phyloP scores from a whole-genome alignment of 306 rosid species.

The Arachis hypogaea region DNA sequence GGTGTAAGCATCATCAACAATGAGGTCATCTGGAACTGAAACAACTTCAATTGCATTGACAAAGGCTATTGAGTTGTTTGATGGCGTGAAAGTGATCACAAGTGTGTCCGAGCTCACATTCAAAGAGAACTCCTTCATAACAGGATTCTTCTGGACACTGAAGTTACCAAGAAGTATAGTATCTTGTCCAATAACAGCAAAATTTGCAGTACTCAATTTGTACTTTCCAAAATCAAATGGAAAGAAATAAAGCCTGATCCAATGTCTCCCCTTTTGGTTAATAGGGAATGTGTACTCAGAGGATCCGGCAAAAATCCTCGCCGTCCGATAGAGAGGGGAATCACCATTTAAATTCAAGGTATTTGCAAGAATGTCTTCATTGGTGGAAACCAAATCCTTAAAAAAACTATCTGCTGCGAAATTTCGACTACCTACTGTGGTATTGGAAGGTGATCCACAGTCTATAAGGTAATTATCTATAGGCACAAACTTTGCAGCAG shows the following conservation, averaged over 20 bases:
- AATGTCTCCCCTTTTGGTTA: constrained; percentile 62
- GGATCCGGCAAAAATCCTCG: constrained; percentile 65
- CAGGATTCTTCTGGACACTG: constrained; percentile 44
- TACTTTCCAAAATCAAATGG: constrained; percentile 55
- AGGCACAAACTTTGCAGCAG: constrained; percentile 60
- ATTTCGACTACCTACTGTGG: constrained; percentile 61
- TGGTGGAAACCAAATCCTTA: constrained; percentile 63
- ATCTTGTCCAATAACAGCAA: constrained; percentile 60
- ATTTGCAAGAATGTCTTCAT: constrained; percentile 60
- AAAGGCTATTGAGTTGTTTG: constrained; percentile 62
- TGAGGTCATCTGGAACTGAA: constrained; percentile 75
- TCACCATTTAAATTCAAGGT: constrained; percentile 50
- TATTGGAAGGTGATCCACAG: constrained; percentile 71
- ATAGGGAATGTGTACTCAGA: constrained; percentile 76
- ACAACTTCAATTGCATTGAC: constrained; percentile 88
- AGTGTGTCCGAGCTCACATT: constrained; percentile 60
- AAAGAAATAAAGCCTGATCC: constrained; percentile 94
- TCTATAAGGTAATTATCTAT: constrained; percentile 77
- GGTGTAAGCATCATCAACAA: constrained; percentile 52
- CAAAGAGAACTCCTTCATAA: constrained; percentile 69
- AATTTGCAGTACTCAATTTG: constrained; percentile 65
- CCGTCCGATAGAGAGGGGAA: constrained; percentile 68
- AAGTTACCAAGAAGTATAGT: constrained; percentile 61
- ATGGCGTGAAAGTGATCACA: constrained; percentile 69
- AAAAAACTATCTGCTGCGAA: constrained; percentile 70